Percentiles rank a stretch among this genome's conserved stretches.
These are phyloP conservation scores for Phytophthora pluvialis DNA, from an alignment of 352 stramenopile species.

Conservation along the genomic window DNA sequence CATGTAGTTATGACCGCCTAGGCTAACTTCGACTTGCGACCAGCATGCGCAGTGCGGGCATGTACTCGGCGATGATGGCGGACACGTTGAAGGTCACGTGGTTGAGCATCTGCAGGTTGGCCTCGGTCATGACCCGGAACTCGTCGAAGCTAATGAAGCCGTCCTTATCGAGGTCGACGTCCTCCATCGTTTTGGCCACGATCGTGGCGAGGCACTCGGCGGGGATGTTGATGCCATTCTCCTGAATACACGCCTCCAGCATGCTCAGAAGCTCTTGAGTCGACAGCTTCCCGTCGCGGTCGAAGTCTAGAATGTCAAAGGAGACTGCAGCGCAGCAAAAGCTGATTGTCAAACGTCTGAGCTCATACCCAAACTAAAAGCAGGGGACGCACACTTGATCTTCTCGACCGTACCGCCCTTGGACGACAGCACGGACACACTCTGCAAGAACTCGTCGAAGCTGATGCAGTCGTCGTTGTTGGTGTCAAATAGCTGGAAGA, in stretches of 20 bases:
- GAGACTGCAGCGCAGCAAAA: slow-evolving; percentile 52
- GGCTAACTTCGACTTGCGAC: slow-evolving; percentile 28
- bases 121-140: slow-evolving; percentile 62
- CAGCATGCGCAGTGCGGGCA: slow-evolving; percentile 68
- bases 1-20: background rate
- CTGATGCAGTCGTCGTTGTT: slow-evolving; percentile 85
- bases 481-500: slow-evolving; percentile 81
- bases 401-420: slow-evolving; percentile 74
- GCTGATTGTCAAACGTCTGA: background rate
- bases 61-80: slow-evolving; percentile 75
- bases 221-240: slow-evolving; percentile 82
- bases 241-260: slow-evolving; percentile 73
- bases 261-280: slow-evolving; percentile 74
- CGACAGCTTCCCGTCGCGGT: slow-evolving; percentile 78
- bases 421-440: slow-evolving; percentile 73
- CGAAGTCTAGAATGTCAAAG: slow-evolving; percentile 77
- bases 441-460: slow-evolving; percentile 82
- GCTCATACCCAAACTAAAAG: background rate
- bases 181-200: slow-evolving; percentile 72
- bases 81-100: slow-evolving; percentile 87
- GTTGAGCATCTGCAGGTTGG: slow-evolving; percentile 80
- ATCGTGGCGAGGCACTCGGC: slow-evolving; percentile 66
- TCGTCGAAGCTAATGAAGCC: slow-evolving; percentile 82
- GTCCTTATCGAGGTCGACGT: slow-evolving; percentile 71
- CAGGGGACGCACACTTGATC: slow-evolving; percentile 58